These are phyloP conservation scores for Colletotrichum sojae DNA, from an alignment of 2,329 filamentous ascomycete species.

Conservation along the genomic window DNA sequence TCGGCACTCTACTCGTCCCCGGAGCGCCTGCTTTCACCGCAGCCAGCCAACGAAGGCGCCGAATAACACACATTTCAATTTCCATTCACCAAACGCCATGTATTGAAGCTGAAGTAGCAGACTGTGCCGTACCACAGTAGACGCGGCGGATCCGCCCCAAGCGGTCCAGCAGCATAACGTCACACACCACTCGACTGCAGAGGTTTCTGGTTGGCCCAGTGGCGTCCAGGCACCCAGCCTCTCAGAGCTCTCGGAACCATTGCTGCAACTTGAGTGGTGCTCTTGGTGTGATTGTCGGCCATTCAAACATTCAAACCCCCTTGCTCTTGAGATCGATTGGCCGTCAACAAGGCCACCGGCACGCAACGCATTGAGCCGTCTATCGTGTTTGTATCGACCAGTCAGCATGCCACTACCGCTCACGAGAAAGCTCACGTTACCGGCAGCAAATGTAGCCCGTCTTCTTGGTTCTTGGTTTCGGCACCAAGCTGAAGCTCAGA, in stretches of 20 bases:
- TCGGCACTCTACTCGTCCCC: slow-evolving; percentile 21
- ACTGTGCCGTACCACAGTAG: background rate
- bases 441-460: slow-evolving; percentile 3
- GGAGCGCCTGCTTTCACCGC: background rate
- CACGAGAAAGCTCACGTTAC: background rate
- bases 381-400: slow-evolving; percentile 26
- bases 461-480: background rate
- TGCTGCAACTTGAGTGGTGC: slow-evolving; percentile 28
- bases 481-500: background rate
- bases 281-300: slow-evolving; percentile 6
- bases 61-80: slow-evolving; percentile 1
- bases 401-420: slow-evolving; percentile 5
- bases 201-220: slow-evolving; percentile 24
- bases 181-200: slow-evolving; percentile 1
- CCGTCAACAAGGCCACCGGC: slow-evolving; percentile 12
- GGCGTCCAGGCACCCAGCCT: slow-evolving; percentile 22
- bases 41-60: slow-evolving; percentile 5
- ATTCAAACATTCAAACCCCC: slow-evolving; percentile 27
- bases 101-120: background rate
- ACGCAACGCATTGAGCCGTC: slow-evolving; percentile 4
- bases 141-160: background rate
- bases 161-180: background rate
- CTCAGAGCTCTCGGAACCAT: slow-evolving; percentile 26
- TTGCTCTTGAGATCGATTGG: slow-evolving; percentile 26
- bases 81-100: background rate